These are phyloP conservation scores for Talaromyces thailandensis DNA, from an alignment of 495 filamentous ascomycete species.

Conservation along the genomic window DNA sequence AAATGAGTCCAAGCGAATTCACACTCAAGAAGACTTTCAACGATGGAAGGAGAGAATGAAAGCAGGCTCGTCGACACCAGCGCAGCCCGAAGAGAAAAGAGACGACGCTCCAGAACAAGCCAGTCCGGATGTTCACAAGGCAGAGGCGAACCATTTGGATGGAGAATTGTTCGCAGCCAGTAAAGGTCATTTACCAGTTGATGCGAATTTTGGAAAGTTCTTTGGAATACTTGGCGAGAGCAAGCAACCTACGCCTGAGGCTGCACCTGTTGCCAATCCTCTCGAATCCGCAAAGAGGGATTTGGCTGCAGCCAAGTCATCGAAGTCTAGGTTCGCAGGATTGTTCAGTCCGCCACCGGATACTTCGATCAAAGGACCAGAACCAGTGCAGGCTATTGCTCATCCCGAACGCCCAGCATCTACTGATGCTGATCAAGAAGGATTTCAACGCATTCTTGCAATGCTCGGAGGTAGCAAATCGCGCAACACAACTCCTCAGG, in stretches of 20 bases:
- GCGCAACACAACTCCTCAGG: slow-evolving; percentile 31
- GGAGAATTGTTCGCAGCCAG: slow-evolving; percentile 28
- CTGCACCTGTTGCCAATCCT: slow-evolving; percentile 15
- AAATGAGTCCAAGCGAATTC: slow-evolving; percentile 53
- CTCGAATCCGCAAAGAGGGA: slow-evolving; percentile 23
- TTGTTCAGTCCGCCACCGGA: slow-evolving; percentile 66
- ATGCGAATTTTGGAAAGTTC: slow-evolving; percentile 68
- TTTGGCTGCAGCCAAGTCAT: slow-evolving; percentile 16
- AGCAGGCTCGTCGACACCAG: slow-evolving; percentile 34
- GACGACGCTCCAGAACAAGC: slow-evolving; percentile 23
- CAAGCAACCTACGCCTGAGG: slow-evolving; percentile 22
- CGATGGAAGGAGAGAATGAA: slow-evolving; percentile 94
- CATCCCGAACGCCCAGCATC: slow-evolving; percentile 31
- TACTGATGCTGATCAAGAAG: slow-evolving; percentile 70
- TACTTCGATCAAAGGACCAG: slow-evolving; percentile 41
- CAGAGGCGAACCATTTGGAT: slow-evolving; percentile 25
- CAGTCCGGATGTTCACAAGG: slow-evolving; percentile 15
- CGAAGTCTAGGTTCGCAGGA: slow-evolving; percentile 70
- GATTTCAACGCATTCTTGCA: slow-evolving; percentile 78
- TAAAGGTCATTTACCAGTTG: slow-evolving; percentile 37
- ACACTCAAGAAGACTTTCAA: slow-evolving; percentile 88
- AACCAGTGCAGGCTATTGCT: slow-evolving; percentile 23
- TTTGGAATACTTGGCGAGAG: slow-evolving; percentile 59
- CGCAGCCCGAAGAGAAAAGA: slow-evolving; percentile 39
- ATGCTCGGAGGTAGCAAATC: slow-evolving; percentile 56